Percentiles rank a stretch among this genome's conserved stretches.
Conservation (phyloP, 176 grass and related monocot species). For the Paspalum notatum region DNA sequence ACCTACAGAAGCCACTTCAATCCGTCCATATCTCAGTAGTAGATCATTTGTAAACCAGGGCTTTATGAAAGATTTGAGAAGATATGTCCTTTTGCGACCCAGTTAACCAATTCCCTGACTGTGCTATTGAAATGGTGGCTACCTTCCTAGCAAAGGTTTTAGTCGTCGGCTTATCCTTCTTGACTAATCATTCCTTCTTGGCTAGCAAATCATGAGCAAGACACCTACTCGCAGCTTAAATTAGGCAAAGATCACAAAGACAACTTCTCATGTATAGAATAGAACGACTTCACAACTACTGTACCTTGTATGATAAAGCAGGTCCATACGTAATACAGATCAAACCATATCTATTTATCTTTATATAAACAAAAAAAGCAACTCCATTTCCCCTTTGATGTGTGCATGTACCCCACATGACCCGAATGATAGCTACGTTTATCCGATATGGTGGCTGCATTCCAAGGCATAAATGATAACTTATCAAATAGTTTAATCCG, state of each 20-base stretch:
- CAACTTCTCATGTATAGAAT: neutral
- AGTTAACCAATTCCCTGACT: neutral
- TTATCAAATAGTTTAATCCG: conserved; percentile 33
- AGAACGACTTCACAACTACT: neutral
- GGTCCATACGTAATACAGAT: conserved; percentile 11
- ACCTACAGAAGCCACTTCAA: neutral
- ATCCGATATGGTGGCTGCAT: conserved; percentile 33
- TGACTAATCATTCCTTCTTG: too few relatives aligned
- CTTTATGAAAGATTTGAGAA: neutral
- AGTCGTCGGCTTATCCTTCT: neutral
- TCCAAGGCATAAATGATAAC: conserved; percentile 38
- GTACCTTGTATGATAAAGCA: neutral
- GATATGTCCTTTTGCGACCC: neutral
- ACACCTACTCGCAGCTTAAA: neutral
- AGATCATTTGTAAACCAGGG: neutral
- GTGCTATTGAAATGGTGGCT: neutral
- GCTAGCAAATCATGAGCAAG: neutral
- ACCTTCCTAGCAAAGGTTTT: neutral
- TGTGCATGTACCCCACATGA: conserved; percentile 25
- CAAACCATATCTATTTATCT: neutral
- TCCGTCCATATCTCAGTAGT: neutral
- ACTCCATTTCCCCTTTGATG: conserved; percentile 16
- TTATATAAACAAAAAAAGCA: neutral
- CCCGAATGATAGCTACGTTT: conserved; percentile 32
- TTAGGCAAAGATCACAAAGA: conserved; percentile 21